Evolutionary conservation across 2,329 filamentous ascomycete species (phyloP), one percentile per base, ranked within the genome.

Genomic region (Didymellaceae sp.): DNA sequence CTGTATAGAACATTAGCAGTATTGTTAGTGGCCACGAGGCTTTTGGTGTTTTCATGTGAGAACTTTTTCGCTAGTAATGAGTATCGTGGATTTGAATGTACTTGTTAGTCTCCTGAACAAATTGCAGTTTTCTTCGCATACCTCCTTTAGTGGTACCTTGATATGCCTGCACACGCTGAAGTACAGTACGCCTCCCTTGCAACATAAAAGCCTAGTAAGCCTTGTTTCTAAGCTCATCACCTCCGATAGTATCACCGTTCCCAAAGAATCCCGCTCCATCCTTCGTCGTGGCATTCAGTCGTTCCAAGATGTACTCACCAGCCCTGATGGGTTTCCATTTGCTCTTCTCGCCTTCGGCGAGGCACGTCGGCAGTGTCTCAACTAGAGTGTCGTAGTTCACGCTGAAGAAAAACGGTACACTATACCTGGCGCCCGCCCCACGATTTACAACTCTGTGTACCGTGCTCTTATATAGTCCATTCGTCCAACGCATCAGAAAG

Each of bases 401-500:
- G 17, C 67, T 66, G 45, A 79, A 80, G 63, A 80, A 80, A 41
- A 80, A 79, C 0, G 78, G 74, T 20, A 79, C 74, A 34, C 74
- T 77, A 45, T 79, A 70, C 9, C 78, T 65, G 48, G 77, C 75
- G 14, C 66, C 61, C 0, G 62, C 69, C 6, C 60, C 58, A 18
- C 64, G 55, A 40, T 80, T 81, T 25, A 77, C 71, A 1, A 77
- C 78, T 2, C 78, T 65, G 53, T 81, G 80, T n/a, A 82, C 73
- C 0, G 77, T 80, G 34, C 75, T 78, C 45, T 78, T 72, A 46
- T 79, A 82, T 35, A 66, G 49, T 14, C 77, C 79, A 45, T 82
- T 82, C 1, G 78, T 80, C 67, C 77, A 78, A 13, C 79, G 72
- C 73, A 79, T 78, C 54, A 82, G 62, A 44, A 76, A 79, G 57